phyloP scores from a whole-genome alignment of 352 stramenopile species.

The Pythium chondricola region DNA sequence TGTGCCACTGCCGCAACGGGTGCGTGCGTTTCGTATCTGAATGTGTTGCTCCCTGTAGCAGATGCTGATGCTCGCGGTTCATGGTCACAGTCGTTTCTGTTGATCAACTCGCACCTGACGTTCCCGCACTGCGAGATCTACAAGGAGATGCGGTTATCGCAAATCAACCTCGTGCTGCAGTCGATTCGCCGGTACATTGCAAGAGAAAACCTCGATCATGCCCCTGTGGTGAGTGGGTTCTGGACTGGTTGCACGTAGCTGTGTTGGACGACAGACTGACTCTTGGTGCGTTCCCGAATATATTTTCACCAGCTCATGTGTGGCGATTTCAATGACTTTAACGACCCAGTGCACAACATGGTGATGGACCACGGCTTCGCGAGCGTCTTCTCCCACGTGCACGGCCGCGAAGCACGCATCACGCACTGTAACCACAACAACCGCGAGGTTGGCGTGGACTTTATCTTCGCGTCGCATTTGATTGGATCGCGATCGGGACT shows the following conservation, averaged over 20 bases:
- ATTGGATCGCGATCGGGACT: too few relatives aligned
- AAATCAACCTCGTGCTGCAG: conserved; percentile 76
- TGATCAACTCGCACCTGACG: conserved; percentile 83
- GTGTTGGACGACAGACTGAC: too few relatives aligned
- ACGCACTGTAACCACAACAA: conserved; percentile 90
- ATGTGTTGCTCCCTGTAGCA: not conserved
- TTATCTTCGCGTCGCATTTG: conserved; percentile 72
- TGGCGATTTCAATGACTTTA: conserved; percentile 85
- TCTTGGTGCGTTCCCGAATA: too few relatives aligned
- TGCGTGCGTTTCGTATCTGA: conserved; percentile 10
- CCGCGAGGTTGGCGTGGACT: conserved; percentile 79
- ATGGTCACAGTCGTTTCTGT: conserved; percentile 50
- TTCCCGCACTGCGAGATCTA: conserved; percentile 82
- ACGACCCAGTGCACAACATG: conserved; percentile 74
- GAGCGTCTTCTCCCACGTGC: conserved; percentile 66
- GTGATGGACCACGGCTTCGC: conserved; percentile 66
- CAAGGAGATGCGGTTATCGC: conserved; percentile 63
- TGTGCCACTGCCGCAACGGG: conserved; percentile 40
- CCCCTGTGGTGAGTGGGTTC: conserved; percentile 50
- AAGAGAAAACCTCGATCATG: conserved; percentile 52
- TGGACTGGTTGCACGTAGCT: too few relatives aligned
- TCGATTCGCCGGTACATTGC: conserved; percentile 63
- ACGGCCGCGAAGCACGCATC: conserved; percentile 76
- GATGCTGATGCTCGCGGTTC: not conserved
- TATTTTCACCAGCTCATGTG: conserved; percentile 36